Conservation (phyloP, 2,329 filamentous ascomycete species). For the Paecilomyces variotii region DNA sequence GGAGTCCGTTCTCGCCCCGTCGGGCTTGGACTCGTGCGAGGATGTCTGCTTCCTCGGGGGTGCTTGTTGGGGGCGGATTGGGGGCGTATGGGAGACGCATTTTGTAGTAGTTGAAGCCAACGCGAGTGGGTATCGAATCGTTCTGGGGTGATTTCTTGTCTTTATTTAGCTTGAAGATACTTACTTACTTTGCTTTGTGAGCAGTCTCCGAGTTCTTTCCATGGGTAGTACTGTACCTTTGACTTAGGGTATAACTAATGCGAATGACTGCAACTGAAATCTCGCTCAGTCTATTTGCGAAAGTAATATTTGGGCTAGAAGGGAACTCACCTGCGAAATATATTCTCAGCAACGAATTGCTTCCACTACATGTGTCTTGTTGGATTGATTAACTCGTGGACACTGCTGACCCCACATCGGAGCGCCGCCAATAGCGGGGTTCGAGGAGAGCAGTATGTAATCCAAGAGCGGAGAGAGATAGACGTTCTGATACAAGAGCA, state of each 20-base stretch:
- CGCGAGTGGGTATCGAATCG: not conserved
- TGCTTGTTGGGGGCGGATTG: conserved; percentile 41
- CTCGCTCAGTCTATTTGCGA: too few relatives aligned
- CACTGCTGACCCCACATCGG: not conserved
- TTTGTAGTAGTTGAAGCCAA: conserved; percentile 4
- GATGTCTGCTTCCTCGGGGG: conserved; percentile 42
- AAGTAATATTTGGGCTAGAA: not conserved
- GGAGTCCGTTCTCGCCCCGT: conserved; percentile 42
- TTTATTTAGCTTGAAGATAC: not conserved
- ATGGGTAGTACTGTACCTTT: not conserved
- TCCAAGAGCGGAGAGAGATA: not conserved
- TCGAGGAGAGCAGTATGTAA: not conserved
- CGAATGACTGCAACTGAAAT: too few relatives aligned
- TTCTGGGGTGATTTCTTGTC: not conserved
- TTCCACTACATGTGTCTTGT: not conserved
- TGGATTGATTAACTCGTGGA: not conserved
- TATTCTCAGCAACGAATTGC: not conserved
- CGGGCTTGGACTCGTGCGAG: conserved; percentile 45
- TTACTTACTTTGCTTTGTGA: not conserved
- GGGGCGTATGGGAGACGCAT: conserved; percentile 50
- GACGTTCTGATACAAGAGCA: too few relatives aligned
- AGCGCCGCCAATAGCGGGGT: not conserved
- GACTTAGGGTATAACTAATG: too few relatives aligned
- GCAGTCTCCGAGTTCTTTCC: not conserved
- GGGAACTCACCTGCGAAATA: not conserved